Base-by-base conservation (phyloP, 2,329 filamentous ascomycete species). In the Neoscytalidium dimidiatum region DNA sequence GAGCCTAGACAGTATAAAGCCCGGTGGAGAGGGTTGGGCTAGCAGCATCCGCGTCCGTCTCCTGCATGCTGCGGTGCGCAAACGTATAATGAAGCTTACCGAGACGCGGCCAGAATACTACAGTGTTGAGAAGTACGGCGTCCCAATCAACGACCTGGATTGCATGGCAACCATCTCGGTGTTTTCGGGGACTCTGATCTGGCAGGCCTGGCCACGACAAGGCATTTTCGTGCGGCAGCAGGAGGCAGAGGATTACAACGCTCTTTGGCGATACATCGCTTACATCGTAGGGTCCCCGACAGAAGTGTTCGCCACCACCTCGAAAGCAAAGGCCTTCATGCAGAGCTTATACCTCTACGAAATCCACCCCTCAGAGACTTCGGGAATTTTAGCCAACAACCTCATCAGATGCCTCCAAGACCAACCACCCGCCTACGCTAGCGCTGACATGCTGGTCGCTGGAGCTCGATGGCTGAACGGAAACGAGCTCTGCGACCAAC, bases 61-160 rank as follows among this genome's bases (percentile, higher is more conserved):
- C 1, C 82, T 92, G 1, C 90, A 92, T 71, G 86, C 89, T 0
- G 83, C 85, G 0, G 89, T 92, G 7, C 84, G 90, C 0, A 80
- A 85, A 64, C 84, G 87, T 6, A 91, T 92, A 66, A 75, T 90
- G 69, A 81, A 81, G 29, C 82, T 92, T 7, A 83, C 83, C 14
- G 73, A 79, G n/a, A 75, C 82, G 41, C 78, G 81, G 19, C 86
- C 88, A 0, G 80, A 79, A 2, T 92, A 92, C 76, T 92, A 88
- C 75, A 81, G 87, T 67, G 74, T 86, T 0, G 76, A 82, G 19
- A 76, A 82, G 41, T 84, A 81, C 72, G 90, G 90, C 3, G 80
- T 90, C 3, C 90, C 90, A 4, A 88, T 94, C 73, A 94, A 90
- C 70, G 89, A 94, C 69, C 83, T 94, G 1, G 90, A 94, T 75